These are phyloP conservation scores for Gymnopilus dilepis DNA, from an alignment of 768 basidiomycete genomes.

Conservation along the genomic window DNA sequence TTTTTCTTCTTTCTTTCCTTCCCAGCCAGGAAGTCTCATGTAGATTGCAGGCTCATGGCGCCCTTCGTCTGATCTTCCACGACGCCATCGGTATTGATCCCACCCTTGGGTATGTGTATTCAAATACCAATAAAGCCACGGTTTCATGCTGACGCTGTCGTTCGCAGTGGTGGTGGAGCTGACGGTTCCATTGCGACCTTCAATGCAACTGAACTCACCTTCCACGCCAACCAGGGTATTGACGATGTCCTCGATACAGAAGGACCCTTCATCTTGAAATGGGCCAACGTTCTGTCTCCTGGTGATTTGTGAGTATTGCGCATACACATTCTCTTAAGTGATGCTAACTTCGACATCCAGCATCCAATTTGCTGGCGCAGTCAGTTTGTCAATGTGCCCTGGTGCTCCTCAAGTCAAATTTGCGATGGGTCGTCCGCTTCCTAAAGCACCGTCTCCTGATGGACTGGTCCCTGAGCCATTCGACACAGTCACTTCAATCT, in stretches of 20 bases:
- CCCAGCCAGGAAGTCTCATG: neutral
- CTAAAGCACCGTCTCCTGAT: slow-evolving; percentile 35
- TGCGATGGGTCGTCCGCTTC: slow-evolving; percentile 41
- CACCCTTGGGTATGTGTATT: neutral
- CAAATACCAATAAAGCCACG: too few relatives aligned
- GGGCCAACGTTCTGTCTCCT: slow-evolving; percentile 3
- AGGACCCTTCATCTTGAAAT: slow-evolving; percentile 8
- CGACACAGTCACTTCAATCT: slow-evolving; percentile 33
- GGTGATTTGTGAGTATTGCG: slow-evolving; percentile 17
- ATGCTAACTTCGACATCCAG: neutral
- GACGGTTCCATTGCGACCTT: slow-evolving; percentile 33
- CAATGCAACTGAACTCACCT: slow-evolving; percentile 28
- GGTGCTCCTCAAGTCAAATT: slow-evolving; percentile 47
- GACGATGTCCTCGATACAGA: slow-evolving; percentile 13
- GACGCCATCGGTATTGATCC: slow-evolving; percentile 1
- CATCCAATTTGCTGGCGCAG: slow-evolving; percentile 42
- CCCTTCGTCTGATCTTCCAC: slow-evolving; percentile 8
- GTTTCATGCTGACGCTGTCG: neutral
- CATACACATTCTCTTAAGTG: too few relatives aligned
- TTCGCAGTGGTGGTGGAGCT: slow-evolving; percentile 30
- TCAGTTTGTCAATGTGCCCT: slow-evolving; percentile 45
- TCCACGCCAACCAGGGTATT: slow-evolving; percentile 20
- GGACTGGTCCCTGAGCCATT: slow-evolving; percentile 17
- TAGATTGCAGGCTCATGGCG: neutral
- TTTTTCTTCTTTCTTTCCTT: neutral